Conservation (phyloP, 2,329 filamentous ascomycete species). For the Aspergillus jensenii region DNA sequence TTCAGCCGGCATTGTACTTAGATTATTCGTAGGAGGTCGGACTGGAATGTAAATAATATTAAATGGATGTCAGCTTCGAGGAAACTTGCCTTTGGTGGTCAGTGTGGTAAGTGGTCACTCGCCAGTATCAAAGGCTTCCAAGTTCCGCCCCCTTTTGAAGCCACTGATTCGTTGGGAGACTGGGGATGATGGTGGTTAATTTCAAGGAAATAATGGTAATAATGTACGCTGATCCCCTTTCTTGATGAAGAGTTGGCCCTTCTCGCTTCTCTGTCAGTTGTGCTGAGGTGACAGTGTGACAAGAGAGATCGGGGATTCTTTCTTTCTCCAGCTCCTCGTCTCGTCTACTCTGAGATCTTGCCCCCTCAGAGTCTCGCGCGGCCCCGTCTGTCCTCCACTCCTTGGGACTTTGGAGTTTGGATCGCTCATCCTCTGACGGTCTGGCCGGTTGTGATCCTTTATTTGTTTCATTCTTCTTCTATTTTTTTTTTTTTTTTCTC, state of each 20-base stretch:
- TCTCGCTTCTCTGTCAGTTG: not conserved
- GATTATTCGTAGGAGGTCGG: not conserved
- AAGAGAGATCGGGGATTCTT: not conserved
- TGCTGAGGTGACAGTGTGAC: not conserved
- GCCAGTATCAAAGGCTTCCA: not conserved
- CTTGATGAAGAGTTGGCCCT: not conserved
- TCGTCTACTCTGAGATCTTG: not conserved
- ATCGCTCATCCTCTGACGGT: not conserved
- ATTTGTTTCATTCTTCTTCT: conserved; percentile 2
- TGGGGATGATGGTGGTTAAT: not conserved
- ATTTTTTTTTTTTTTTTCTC: not conserved
- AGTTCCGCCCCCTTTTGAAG: not conserved
- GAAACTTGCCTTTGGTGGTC: not conserved
- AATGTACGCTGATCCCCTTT: conserved; percentile 8
- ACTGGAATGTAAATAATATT: not conserved
- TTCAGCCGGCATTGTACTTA: not conserved
- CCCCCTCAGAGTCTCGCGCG: conserved; percentile 1
- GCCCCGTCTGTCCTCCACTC: conserved; percentile 27
- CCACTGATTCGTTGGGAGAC: conserved; percentile 1
- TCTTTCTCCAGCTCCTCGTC: not conserved
- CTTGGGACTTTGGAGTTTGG: conserved; percentile 20
- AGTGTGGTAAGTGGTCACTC: not conserved
- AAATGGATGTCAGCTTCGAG: too few species aligned
- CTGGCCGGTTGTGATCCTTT: not conserved
- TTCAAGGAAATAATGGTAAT: not conserved